These are phyloP conservation scores for Dactylella cylindrospora DNA, from an alignment of 2,329 filamentous ascomycete genomes.

Conservation along the genomic window DNA sequence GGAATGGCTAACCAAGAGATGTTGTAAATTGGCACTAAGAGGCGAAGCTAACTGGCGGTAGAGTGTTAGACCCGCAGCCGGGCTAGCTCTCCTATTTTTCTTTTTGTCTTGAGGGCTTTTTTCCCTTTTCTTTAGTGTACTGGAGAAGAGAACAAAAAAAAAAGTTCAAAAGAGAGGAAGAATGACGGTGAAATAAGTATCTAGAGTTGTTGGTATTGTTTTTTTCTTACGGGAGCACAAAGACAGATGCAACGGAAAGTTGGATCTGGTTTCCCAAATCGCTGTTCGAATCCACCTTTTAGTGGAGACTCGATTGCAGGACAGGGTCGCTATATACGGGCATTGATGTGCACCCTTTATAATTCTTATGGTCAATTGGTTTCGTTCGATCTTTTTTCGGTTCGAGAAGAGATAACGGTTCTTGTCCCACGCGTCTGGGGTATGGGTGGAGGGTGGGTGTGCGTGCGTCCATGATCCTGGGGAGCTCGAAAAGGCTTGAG, in stretches of 20 bases:
- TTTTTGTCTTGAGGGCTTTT: too few species aligned
- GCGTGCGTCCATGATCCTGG: conserved; percentile 22
- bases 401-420: conserved; percentile 42
- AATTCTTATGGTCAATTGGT: conserved; percentile 36
- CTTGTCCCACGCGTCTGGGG: conserved; percentile 2
- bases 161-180: too few species aligned
- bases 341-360: conserved; percentile 16
- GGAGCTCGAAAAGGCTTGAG: conserved; percentile 28
- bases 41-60: conserved; percentile 21
- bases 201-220: too few species aligned
- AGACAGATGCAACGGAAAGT: conserved; percentile 33
- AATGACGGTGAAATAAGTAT: too few species aligned
- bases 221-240: conserved; percentile 11
- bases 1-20: conserved; percentile 18
- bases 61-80: conserved; percentile 19
- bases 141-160: too few species aligned
- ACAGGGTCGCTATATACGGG: conserved; percentile 23
- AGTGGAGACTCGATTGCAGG: conserved; percentile 38
- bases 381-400: conserved; percentile 14
- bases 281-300: conserved; percentile 30
- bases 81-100: conserved; percentile 40
- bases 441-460: too few species aligned
- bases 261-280: conserved; percentile 44
- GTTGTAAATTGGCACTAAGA: conserved; percentile 40
- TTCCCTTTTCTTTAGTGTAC: too few species aligned